A percentile compares a stretch with the other conserved stretches of the same genome.
phyloP scores from a whole-genome alignment of 306 rosid species.

The Ormosia semicastrata region DNA sequence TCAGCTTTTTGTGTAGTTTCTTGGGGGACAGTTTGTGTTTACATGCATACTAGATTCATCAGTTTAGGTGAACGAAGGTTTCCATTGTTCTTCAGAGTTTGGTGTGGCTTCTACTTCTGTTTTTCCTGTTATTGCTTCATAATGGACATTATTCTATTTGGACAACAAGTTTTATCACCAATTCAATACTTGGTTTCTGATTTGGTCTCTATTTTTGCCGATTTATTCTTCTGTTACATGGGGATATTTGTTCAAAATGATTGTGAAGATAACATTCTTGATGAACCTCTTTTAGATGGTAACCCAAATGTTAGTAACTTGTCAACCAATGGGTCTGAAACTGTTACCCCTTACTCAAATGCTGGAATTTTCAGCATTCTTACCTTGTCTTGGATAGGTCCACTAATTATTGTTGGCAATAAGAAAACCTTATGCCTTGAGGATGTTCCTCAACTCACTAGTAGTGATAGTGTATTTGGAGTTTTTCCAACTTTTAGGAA shows the following conservation, averaged over 20 bases:
- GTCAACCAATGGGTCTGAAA: constrained; percentile 11
- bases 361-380: constrained; percentile 30
- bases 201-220: too few species aligned
- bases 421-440: constrained; percentile 31
- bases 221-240: too few species aligned
- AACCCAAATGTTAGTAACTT: background rate
- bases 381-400: constrained; percentile 35
- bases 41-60: too few species aligned
- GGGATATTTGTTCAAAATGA: too few species aligned
- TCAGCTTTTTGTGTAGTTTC: too few species aligned
- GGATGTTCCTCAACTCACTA: too few species aligned
- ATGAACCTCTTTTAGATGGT: constrained; percentile 7
- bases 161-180: too few species aligned
- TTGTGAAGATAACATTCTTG: too few species aligned
- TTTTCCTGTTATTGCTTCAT: background rate
- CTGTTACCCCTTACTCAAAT: constrained; percentile 31
- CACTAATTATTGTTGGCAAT: constrained; percentile 21
- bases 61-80: background rate
- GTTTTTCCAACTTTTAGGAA: too few species aligned
- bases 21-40: too few species aligned
- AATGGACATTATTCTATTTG: constrained; percentile 6
- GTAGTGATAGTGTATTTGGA: too few species aligned
- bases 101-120: background rate
- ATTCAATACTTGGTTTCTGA: too few species aligned
- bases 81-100: constrained; percentile 9